These are phyloP conservation scores for Amphicarpaea edgeworthii DNA, from an alignment of 306 rosid genomes.

Conservation along the genomic window DNA sequence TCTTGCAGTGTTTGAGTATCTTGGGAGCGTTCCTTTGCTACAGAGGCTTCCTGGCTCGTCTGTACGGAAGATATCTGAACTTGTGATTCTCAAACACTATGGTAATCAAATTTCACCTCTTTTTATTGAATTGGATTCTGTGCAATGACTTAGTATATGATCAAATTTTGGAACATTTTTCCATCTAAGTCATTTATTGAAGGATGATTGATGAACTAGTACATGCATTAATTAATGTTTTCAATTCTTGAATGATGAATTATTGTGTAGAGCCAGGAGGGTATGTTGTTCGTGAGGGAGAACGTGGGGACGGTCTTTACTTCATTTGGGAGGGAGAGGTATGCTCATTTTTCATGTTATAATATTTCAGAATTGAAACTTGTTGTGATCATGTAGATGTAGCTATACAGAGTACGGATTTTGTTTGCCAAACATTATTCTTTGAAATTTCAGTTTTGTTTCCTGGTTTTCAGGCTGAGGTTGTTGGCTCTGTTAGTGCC, in stretches of 20 bases:
- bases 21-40: constrained; percentile 78
- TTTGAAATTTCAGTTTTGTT: constrained; percentile 27
- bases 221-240: neutral
- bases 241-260: constrained; percentile 24
- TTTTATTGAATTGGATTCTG: no score
- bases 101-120: no score
- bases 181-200: constrained; percentile 20
- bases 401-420: neutral
- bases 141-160: no score
- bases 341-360: constrained; percentile 36
- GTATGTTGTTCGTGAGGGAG: constrained; percentile 81
- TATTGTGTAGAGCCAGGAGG: constrained; percentile 65
- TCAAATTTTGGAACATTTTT: no score
- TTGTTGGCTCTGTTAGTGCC: constrained; percentile 57
- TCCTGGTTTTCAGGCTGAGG: constrained; percentile 81
- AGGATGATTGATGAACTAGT: neutral
- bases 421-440: constrained; percentile 18
- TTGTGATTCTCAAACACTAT: constrained; percentile 63
- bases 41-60: constrained; percentile 87
- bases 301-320: constrained; percentile 81
- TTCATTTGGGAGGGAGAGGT: constrained; percentile 97
- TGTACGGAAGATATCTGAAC: constrained; percentile 65
- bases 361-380: constrained; percentile 29
- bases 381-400: neutral
- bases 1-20: constrained; percentile 81